phyloP scores from a whole-genome alignment of 805 yeast genomes.

The Starmerella vaccinii region DNA sequence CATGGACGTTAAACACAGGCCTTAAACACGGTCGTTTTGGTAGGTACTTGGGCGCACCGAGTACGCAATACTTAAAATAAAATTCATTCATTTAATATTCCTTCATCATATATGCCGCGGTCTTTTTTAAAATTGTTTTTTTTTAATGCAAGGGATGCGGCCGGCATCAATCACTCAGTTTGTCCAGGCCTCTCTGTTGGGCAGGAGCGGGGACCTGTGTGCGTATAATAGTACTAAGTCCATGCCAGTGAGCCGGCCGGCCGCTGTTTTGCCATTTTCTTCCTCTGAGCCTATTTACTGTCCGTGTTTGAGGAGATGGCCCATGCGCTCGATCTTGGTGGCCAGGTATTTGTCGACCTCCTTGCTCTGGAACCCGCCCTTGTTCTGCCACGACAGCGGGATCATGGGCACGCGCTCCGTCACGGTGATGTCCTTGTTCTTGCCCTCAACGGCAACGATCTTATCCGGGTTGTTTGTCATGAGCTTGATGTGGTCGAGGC shows the following conservation, averaged over 20 bases:
- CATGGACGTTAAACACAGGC: too few species aligned
- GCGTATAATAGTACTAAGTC: too few species aligned
- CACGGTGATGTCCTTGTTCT: slow-evolving; percentile 60
- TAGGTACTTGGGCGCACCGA: too few species aligned
- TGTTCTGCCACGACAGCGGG: slow-evolving; percentile 79
- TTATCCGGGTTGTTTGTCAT: slow-evolving; percentile 95
- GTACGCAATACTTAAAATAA: too few species aligned
- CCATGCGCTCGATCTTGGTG: slow-evolving; percentile 95
- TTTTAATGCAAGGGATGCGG: background rate
- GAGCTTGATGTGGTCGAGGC: slow-evolving; percentile 57
- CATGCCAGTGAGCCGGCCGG: too few species aligned
- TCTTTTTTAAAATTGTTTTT: background rate
- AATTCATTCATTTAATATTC: background rate
- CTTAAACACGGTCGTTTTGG: too few species aligned
- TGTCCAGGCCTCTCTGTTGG: too few species aligned
- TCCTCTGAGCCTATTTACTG: too few species aligned
- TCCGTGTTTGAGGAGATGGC: slow-evolving; percentile 54
- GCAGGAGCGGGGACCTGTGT: too few species aligned
- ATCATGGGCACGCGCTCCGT: slow-evolving; percentile 91
- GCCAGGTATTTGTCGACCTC: slow-evolving; percentile 90
- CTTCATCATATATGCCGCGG: slow-evolving; percentile 1
- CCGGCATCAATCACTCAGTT: too few species aligned
- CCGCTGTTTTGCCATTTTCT: too few species aligned
- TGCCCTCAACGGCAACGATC: slow-evolving; percentile 88
- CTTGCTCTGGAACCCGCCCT: slow-evolving; percentile 61